A percentile compares a stretch with the other conserved stretches of the same genome.
Evolutionary conservation across 441 rosid genomes (phyloP).

Genomic region (Arabidopsis lyrata): DNA sequence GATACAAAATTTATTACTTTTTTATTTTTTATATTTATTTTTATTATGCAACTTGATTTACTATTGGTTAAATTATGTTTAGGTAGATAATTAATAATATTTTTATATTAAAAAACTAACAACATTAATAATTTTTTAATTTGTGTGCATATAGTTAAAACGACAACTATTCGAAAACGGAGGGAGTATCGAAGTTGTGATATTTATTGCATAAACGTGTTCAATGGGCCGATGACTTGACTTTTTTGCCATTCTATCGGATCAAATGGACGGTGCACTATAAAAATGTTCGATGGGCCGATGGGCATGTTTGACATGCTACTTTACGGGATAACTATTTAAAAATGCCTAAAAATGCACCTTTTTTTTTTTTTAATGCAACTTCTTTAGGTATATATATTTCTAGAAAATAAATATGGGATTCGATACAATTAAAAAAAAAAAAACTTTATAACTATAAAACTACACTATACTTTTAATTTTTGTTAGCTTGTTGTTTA

Average conservation of each 20-base stretch:
- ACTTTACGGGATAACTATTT: neutral
- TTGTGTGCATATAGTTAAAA: no score
- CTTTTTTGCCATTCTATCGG: neutral
- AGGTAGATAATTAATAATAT: no score
- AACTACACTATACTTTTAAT: neutral
- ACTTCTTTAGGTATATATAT: neutral
- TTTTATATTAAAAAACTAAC: no score
- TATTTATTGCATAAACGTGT: neutral
- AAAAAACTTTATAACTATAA: neutral
- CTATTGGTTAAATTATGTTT: no score
- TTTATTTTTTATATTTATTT: no score
- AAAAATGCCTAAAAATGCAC: neutral
- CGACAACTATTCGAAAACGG: no score
- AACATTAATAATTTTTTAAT: no score
- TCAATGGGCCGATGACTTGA: neutral
- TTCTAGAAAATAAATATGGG: neutral
- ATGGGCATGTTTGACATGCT: neutral
- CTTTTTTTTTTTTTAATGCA: neutral
- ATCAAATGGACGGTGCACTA: constrained; percentile 2
- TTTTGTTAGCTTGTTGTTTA: neutral
- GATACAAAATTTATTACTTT: no score
- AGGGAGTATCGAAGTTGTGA: neutral
- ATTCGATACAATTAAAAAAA: neutral
- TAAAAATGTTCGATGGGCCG: no score
- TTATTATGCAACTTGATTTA: no score